Conservation (phyloP, 257 asterid species). For the Solanum boliviense region DNA sequence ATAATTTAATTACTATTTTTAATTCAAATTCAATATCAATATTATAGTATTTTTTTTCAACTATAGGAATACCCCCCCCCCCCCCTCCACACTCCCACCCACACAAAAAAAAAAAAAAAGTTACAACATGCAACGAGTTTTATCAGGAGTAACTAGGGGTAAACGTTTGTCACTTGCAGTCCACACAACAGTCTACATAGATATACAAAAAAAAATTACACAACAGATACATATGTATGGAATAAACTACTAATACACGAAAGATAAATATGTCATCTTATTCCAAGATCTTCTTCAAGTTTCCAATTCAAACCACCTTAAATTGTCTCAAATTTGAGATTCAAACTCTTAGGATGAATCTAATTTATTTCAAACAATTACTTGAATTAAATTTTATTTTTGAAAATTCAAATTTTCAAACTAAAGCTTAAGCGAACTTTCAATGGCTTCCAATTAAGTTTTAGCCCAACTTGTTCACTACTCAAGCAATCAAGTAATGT, state of each 20-base stretch:
- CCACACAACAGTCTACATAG: neutral
- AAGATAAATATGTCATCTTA: neutral
- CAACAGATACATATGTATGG: neutral
- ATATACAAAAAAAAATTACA: neutral
- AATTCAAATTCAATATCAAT: no score
- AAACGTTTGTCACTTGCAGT: neutral
- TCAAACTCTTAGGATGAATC: neutral
- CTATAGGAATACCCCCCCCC: no score
- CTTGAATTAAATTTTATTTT: neutral
- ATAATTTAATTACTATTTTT: no score
- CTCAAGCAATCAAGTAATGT: neutral
- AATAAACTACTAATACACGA: neutral
- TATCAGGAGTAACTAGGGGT: neutral
- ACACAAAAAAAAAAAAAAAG: no score
- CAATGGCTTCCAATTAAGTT: neutral
- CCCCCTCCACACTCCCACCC: no score
- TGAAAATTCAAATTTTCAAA: neutral
- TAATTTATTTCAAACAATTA: neutral
- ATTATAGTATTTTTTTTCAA: no score
- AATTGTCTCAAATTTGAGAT: neutral
- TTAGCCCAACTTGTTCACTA: neutral
- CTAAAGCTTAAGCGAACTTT: neutral
- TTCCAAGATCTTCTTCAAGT: neutral
- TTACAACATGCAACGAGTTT: no score
- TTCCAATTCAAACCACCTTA: neutral